Evolutionary conservation across 192 early-diverging fungal genomes (phyloP).

Genomic region (Chytriomyces confervae): DNA sequence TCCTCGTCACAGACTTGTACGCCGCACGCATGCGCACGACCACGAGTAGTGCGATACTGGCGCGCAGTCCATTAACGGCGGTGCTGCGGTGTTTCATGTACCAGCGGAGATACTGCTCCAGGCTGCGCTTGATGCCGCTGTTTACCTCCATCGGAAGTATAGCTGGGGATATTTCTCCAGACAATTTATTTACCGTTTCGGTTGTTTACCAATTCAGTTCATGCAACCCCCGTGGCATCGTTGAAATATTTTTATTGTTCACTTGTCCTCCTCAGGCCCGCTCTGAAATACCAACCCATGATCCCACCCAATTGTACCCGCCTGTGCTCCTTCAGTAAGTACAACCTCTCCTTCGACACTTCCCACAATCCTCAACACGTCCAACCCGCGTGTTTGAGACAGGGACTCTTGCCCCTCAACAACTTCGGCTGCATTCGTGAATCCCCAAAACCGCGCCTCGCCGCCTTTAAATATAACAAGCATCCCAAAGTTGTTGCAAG

Average conservation of each 20-base stretch:
- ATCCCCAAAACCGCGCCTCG: neutral
- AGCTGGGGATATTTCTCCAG: too few species aligned
- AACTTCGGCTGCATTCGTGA: neutral
- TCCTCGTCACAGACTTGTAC: neutral
- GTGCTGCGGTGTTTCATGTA: constrained; percentile 14
- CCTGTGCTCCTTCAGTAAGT: neutral
- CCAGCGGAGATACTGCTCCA: neutral
- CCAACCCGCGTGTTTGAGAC: neutral
- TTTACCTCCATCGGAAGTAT: neutral
- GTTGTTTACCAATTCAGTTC: too few species aligned
- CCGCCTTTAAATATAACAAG: neutral
- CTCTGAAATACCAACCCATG: neutral
- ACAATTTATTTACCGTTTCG: too few species aligned
- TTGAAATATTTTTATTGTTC: too few species aligned
- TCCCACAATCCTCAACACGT: neutral
- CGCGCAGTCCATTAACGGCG: constrained; percentile 11
- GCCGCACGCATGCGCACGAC: neutral
- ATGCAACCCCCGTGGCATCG: too few species aligned
- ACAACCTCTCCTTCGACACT: neutral
- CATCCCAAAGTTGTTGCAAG: neutral
- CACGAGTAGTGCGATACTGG: neutral
- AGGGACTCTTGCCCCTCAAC: neutral
- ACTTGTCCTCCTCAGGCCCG: too few species aligned
- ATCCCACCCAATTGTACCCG: neutral
- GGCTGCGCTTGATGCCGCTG: neutral